Evolutionary conservation across 2,329 filamentous ascomycete genomes (phyloP), one percentile per base, ranked within the genome.

Genomic region (Orbilia ellipsospora): DNA sequence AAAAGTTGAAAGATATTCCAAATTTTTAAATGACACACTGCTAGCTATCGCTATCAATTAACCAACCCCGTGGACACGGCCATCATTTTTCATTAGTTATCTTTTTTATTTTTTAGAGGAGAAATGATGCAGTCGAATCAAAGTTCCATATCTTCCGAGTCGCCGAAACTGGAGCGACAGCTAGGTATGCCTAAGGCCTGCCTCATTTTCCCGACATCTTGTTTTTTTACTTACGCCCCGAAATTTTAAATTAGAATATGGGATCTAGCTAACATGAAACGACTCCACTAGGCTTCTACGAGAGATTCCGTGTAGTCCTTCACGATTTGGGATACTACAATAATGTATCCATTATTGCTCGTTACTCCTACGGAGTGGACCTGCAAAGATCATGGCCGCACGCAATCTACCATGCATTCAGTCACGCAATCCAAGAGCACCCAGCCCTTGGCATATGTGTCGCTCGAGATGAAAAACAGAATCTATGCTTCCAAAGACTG

Each of bases 261-360:
- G 23, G 23, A 23, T 23, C 23, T 23, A 23, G 42, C 36, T 28
- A 7, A 48, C 20, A 57, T 44, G 48, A 52, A 52, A 52, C 48
- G 48, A 18, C 20, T 18, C 18, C 18, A 52, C 18, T n/a, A 63
- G 67, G 67, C 36, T 72, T 72, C 44, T 72, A 72, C 18, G 67
- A 72, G 54, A 64, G 40, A 48, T 72, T 72, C n/a, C 67, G 67
- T 2, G 60, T 72, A 23, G 18, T 42, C 54, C 67, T 72, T 51
- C 67, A 72, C 52, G 60, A 72, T 63, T 51, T 72, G 31, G 67
- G 67, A 28, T 72, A 51, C 51, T 45, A 72, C 44, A 59, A 72
- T 31, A 72, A 72, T 40, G 67, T 72, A 26, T 72, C 67, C 16
- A 65, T 72, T n/a, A 72, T 65, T 18, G 67, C 67, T 60, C 67